Percentiles rank a stretch among this genome's conserved stretches.
These are phyloP conservation scores for Desmodesmus armatus DNA, from an alignment of 139 green algal species.

Conservation along the genomic window DNA sequence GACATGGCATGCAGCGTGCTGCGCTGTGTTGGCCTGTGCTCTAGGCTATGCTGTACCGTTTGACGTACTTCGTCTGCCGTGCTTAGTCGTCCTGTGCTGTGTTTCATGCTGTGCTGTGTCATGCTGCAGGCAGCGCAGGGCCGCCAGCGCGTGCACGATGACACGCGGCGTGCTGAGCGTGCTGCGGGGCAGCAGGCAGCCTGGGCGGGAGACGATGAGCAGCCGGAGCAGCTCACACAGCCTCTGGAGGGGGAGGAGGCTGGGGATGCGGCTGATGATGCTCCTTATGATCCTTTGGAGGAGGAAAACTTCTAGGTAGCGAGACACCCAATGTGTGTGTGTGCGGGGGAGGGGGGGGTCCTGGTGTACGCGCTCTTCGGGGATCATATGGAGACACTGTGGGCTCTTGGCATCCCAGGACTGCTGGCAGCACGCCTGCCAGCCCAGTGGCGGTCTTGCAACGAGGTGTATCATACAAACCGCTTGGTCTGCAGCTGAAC, in stretches of 20 bases:
- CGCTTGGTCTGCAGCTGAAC: no score
- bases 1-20: neutral
- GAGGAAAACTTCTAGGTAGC: no score
- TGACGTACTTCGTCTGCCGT: neutral
- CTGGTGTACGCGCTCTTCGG: no score
- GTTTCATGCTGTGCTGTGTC: neutral
- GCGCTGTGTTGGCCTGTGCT: neutral
- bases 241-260: neutral
- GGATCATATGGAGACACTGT: no score
- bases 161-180: constrained; percentile 3
- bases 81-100: neutral
- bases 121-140: constrained; percentile 14
- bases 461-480: no score
- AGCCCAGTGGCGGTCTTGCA: no score
- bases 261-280: neutral
- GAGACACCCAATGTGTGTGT: no score
- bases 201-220: neutral
- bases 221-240: neutral
- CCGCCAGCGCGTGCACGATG: constrained; percentile 4
- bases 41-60: neutral
- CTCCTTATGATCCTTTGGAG: no score
- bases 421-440: no score
- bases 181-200: neutral
- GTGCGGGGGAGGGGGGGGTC: no score
- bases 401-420: no score